Evolutionary conservation across 768 basidiomycete genomes (phyloP).

Genomic region (Auricularia sp.): DNA sequence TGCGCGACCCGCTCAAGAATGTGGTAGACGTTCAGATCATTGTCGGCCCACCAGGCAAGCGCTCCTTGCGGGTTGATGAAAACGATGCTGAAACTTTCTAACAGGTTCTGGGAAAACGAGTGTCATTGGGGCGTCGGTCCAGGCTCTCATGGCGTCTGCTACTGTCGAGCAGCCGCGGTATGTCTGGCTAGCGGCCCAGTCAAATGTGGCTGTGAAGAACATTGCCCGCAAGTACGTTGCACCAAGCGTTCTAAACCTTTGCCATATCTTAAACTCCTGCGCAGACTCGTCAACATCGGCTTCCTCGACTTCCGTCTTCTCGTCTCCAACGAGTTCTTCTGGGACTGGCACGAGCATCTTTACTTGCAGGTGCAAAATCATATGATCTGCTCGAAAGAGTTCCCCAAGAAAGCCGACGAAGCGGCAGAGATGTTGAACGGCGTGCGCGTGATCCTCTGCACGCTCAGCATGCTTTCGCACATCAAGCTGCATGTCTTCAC

Average conservation of each 20-base stretch:
- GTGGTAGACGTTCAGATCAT: constrained; percentile 3
- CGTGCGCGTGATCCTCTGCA: constrained; percentile 59
- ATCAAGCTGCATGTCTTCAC: constrained; percentile 28
- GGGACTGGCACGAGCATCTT: constrained; percentile 67
- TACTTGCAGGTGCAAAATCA: constrained; percentile 41
- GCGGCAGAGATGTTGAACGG: constrained; percentile 12
- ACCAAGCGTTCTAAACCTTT: neutral
- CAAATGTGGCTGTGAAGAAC: constrained; percentile 83
- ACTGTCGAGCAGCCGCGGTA: constrained; percentile 21
- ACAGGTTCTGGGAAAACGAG: constrained; percentile 50
- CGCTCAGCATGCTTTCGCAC: constrained; percentile 65
- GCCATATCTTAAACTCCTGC: neutral
- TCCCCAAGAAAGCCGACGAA: constrained; percentile 14
- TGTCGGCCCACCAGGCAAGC: constrained; percentile 9
- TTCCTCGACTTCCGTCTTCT: constrained; percentile 46
- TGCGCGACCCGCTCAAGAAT: neutral
- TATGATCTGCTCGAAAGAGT: constrained; percentile 42
- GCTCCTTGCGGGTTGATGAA: neutral
- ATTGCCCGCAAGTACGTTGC: constrained; percentile 55
- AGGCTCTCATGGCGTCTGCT: constrained; percentile 21
- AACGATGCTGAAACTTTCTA: neutral
- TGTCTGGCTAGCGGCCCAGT: constrained; percentile 77
- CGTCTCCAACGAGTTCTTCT: constrained; percentile 60
- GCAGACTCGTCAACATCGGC: constrained; percentile 35
- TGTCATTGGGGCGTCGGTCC: constrained; percentile 45